phyloP scores from a whole-genome alignment of 805 yeast species.

The Isabelozyma pseudorhagii region DNA sequence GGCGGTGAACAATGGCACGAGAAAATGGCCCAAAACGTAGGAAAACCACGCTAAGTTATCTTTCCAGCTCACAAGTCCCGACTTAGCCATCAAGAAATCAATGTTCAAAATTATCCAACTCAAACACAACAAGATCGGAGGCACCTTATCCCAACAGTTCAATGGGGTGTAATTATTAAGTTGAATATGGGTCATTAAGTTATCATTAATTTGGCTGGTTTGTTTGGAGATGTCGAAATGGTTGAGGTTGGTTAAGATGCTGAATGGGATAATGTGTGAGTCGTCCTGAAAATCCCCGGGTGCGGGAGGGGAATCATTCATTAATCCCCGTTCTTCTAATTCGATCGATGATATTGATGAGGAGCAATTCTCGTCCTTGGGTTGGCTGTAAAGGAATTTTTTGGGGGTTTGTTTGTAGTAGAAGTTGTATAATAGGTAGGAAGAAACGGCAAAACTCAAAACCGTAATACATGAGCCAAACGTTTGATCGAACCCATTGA shows the following conservation, averaged over 20 bases:
- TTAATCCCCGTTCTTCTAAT: neutral
- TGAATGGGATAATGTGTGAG: neutral
- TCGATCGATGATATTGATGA: neutral
- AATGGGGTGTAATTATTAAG: slow-evolving; percentile 6
- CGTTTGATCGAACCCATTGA: slow-evolving; percentile 10
- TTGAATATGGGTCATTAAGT: neutral
- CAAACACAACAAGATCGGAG: slow-evolving; percentile 38
- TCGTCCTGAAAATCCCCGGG: neutral
- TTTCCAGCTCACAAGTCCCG: slow-evolving; percentile 39
- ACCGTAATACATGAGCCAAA: slow-evolving; percentile 1
- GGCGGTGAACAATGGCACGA: slow-evolving; percentile 60
- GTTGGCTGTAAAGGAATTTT: neutral
- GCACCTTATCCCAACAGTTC: slow-evolving; percentile 21
- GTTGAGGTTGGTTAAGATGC: neutral
- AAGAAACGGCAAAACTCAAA: neutral
- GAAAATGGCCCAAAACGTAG: slow-evolving; percentile 60
- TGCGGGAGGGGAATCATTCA: neutral
- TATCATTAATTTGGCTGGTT: neutral
- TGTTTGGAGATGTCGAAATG: neutral
- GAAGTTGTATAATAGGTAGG: slow-evolving; percentile 2
- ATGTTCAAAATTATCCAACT: slow-evolving; percentile 54
- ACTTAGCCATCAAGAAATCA: slow-evolving; percentile 36
- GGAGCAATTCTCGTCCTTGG: neutral
- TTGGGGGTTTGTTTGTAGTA: neutral
- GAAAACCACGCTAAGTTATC: slow-evolving; percentile 62